Evolutionary conservation across 768 basidiomycete genomes (phyloP).

Genomic region (Lactarius hatsudake): DNA sequence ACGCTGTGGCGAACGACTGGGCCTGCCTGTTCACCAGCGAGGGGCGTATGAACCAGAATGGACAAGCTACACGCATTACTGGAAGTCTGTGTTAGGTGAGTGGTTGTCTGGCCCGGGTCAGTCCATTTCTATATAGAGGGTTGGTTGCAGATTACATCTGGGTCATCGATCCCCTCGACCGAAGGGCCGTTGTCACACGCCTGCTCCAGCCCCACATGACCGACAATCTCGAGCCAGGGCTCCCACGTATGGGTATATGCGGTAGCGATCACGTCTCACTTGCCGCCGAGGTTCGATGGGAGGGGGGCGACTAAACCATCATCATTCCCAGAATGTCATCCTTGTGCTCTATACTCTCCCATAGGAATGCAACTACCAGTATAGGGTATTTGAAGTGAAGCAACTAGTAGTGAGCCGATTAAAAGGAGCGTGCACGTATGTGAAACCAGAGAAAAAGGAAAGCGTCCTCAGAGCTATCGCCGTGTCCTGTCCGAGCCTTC

Average conservation of each 20-base stretch:
- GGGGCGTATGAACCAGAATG: slow-evolving; percentile 78
- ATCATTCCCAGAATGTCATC: neutral
- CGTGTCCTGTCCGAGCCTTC: slow-evolving; percentile 76
- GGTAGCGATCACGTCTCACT: slow-evolving; percentile 88
- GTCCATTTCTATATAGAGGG: slow-evolving; percentile 5
- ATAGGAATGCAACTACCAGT: slow-evolving; percentile 18
- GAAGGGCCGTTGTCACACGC: slow-evolving; percentile 41
- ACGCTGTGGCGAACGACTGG: slow-evolving; percentile 49
- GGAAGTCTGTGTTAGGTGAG: slow-evolving; percentile 77
- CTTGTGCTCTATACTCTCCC: slow-evolving; percentile 2
- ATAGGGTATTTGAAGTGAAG: slow-evolving; percentile 19
- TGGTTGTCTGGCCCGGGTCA: slow-evolving; percentile 2
- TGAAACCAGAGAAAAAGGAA: neutral
- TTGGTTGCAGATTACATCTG: slow-evolving; percentile 80
- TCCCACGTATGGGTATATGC: slow-evolving; percentile 77
- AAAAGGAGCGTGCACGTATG: neutral
- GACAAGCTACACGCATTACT: slow-evolving; percentile 87
- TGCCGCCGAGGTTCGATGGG: slow-evolving; percentile 54
- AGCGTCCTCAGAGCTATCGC: slow-evolving; percentile 13
- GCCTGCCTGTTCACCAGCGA: slow-evolving; percentile 38
- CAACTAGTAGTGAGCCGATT: slow-evolving; percentile 10
- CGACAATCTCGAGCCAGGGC: slow-evolving; percentile 60
- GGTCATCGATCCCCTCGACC: slow-evolving; percentile 48
- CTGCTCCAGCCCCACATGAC: slow-evolving; percentile 61
- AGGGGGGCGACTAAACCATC: neutral